Evolutionary conservation across 441 rosid genomes (phyloP).

Genomic region (Capsella rubella): DNA sequence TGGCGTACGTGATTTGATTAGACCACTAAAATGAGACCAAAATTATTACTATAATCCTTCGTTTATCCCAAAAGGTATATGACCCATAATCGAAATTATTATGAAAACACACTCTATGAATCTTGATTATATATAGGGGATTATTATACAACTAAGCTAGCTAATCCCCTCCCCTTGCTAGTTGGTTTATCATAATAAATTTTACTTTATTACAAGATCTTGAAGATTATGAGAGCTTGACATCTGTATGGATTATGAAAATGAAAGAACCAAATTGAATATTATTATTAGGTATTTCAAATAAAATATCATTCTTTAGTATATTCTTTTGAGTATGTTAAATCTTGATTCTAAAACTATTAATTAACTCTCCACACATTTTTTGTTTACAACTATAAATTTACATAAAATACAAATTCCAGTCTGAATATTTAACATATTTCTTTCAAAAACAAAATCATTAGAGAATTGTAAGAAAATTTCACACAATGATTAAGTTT

Average conservation of each 20-base stretch:
- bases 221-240: conserved; percentile 8
- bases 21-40: conserved; percentile 5
- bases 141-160: background rate
- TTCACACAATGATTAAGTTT: background rate
- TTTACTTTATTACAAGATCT: conserved; percentile 8
- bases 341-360: conserved; percentile 2
- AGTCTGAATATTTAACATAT: background rate
- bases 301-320: background rate
- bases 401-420: background rate
- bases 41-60: conserved; percentile 22
- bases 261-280: conserved; percentile 22
- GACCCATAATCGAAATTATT: conserved; percentile 30
- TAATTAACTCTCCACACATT: background rate
- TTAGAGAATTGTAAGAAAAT: background rate
- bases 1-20: conserved; percentile 29
- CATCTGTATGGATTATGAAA: conserved; percentile 32
- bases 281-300: background rate
- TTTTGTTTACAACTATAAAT: no score
- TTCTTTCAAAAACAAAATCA: background rate
- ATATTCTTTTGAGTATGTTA: background rate
- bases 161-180: background rate
- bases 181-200: background rate
- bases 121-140: conserved; percentile 8
- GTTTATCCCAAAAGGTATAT: conserved; percentile 42
- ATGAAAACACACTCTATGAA: conserved; percentile 10